A percentile compares a stretch with the other conserved stretches of the same genome.
These are phyloP conservation scores for Nigrospora osmanthi DNA, from an alignment of 2,329 filamentous ascomycete species.

Conservation along the genomic window DNA sequence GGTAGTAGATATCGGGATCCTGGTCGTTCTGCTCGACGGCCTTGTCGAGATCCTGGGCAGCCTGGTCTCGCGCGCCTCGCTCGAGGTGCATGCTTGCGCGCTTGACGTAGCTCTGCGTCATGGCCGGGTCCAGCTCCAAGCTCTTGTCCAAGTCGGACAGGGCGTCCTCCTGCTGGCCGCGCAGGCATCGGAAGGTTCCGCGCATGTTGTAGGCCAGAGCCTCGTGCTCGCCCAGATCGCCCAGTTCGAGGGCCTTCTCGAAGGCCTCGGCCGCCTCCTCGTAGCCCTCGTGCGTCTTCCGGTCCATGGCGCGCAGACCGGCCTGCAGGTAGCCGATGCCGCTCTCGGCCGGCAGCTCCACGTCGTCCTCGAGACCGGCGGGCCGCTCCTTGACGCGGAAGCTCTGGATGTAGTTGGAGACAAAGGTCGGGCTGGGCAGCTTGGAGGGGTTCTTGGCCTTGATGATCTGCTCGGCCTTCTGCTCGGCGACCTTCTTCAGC, in stretches of 20 bases:
- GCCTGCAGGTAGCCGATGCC: constrained; percentile 81
- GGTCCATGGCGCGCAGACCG: constrained; percentile 71
- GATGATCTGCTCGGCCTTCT: constrained; percentile 86
- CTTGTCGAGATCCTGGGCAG: constrained; percentile 78
- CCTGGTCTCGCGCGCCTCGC: constrained; percentile 77
- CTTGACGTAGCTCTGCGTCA: constrained; percentile 98
- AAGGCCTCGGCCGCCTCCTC: constrained; percentile 81
- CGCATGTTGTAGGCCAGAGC: constrained; percentile 94
- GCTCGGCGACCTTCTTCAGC: constrained; percentile 93
- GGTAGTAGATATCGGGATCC: constrained; percentile 98
- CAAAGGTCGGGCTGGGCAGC: constrained; percentile 91
- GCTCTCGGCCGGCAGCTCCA: constrained; percentile 68
- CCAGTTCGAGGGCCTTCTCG: constrained; percentile 77
- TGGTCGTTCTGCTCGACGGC: constrained; percentile 78
- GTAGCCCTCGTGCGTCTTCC: constrained; percentile 86
- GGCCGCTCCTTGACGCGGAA: constrained; percentile 82
- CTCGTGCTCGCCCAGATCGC: constrained; percentile 73
- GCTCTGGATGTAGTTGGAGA: constrained; percentile 97
- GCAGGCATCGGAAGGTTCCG: constrained; percentile 89
- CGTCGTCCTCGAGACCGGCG: constrained; percentile 71
- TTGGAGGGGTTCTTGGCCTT: constrained; percentile 74
- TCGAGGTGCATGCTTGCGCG: constrained; percentile 96
- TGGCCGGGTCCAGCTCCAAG: constrained; percentile 75
- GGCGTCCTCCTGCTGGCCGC: constrained; percentile 78
- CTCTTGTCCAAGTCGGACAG: constrained; percentile 85